A percentile compares a stretch with the other conserved stretches of the same genome.
Evolutionary conservation across 805 yeast species (phyloP).

Genomic region (Candida lessepsii): DNA sequence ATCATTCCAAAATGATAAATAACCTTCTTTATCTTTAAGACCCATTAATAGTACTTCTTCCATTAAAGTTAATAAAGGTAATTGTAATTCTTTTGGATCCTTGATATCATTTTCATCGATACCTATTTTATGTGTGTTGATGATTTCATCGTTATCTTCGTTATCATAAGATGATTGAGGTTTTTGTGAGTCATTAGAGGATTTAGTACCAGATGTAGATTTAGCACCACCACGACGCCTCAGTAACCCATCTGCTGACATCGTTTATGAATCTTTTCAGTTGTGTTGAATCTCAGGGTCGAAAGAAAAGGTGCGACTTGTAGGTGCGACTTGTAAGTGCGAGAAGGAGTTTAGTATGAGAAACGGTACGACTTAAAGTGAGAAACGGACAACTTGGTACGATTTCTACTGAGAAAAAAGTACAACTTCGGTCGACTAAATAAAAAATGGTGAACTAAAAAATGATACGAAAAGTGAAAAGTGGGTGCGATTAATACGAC

Average conservation of each 20-base stretch:
- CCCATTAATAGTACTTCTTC: constrained; percentile 95
- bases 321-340: not conserved
- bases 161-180: constrained; percentile 21
- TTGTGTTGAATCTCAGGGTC: constrained; percentile 1
- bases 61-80: constrained; percentile 86
- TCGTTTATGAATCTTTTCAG: constrained; percentile 10
- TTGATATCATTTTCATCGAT: constrained; percentile 73
- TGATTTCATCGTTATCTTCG: constrained; percentile 21
- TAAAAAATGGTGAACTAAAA: too few species aligned
- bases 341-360: too few species aligned
- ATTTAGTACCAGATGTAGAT: too few species aligned
- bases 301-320: too few species aligned
- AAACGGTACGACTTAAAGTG: too few species aligned
- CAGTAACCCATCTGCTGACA: constrained; percentile 55
- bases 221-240: constrained; percentile 66
- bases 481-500: not conserved
- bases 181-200: too few species aligned
- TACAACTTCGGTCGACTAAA: too few species aligned
- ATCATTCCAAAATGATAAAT: constrained; percentile 96
- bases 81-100: constrained; percentile 36
- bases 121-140: constrained; percentile 63
- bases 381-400: too few species aligned
- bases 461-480: too few species aligned
- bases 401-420: too few species aligned
- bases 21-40: constrained; percentile 92